phyloP scores from a whole-genome alignment of 116 monocot genomes.

The Iris pallida region DNA sequence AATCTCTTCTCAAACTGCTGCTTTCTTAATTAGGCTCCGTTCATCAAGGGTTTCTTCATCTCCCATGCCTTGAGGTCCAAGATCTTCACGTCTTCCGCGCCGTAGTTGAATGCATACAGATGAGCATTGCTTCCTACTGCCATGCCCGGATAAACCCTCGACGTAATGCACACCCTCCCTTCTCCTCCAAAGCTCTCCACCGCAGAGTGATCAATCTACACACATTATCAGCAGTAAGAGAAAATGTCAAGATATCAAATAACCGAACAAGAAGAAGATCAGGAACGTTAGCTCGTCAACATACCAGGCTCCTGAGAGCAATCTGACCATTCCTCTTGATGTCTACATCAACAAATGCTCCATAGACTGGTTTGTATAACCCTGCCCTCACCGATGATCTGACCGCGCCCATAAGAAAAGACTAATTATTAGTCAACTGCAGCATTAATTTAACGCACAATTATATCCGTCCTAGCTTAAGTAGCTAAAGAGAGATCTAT shows the following conservation, averaged over 20 bases:
- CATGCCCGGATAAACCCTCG: slow-evolving; percentile 38
- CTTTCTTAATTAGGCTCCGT: slow-evolving; percentile 8
- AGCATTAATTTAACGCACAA: too few species aligned
- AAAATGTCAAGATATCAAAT: too few species aligned
- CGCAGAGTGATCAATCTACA: slow-evolving; percentile 50
- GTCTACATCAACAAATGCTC: slow-evolving; percentile 55
- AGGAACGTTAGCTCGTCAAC: not conserved
- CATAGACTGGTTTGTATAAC: slow-evolving; percentile 52
- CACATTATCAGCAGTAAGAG: not conserved
- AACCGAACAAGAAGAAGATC: not conserved
- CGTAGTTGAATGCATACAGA: slow-evolving; percentile 52
- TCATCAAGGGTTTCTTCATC: slow-evolving; percentile 32
- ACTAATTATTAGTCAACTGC: not conserved
- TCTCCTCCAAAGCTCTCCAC: slow-evolving; percentile 46
- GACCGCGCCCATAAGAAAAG: slow-evolving; percentile 1
- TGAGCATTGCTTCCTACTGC: slow-evolving; percentile 20
- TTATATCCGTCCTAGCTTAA: too few species aligned
- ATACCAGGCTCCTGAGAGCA: slow-evolving; percentile 51
- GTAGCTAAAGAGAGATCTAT: too few species aligned
- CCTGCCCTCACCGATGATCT: slow-evolving; percentile 46
- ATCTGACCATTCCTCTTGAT: slow-evolving; percentile 33
- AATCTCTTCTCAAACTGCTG: not conserved
- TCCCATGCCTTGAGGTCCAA: slow-evolving; percentile 42
- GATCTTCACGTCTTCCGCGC: slow-evolving; percentile 28
- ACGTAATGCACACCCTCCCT: slow-evolving; percentile 43